Conservation (phyloP, 2,329 filamentous ascomycete genomes). For the Phoma herbarum region DNA sequence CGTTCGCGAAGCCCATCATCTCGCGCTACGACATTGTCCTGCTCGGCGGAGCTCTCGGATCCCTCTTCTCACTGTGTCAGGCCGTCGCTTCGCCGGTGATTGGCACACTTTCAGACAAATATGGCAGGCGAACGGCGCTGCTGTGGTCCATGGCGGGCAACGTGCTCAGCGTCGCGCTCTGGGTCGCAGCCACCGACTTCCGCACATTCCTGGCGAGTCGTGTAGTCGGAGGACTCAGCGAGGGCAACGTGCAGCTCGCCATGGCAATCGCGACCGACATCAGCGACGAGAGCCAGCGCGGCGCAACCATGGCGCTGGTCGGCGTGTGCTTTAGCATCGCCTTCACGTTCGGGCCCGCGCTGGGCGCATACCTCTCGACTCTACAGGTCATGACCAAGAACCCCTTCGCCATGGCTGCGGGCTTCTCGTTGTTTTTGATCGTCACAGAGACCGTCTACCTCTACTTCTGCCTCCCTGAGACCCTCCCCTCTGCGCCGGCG, state of each 20-base stretch:
- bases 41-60: slow-evolving; percentile 90
- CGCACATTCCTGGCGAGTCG: slow-evolving; percentile 94
- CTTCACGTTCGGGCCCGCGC: slow-evolving; percentile 93
- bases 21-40: slow-evolving; percentile 97
- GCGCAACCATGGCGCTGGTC: slow-evolving; percentile 94
- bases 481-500: slow-evolving; percentile 65
- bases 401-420: slow-evolving; percentile 91
- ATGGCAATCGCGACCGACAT: slow-evolving; percentile 97
- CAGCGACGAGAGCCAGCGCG: slow-evolving; percentile 82
- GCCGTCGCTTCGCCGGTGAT: slow-evolving; percentile 93
- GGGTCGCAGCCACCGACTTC: slow-evolving; percentile 94
- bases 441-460: slow-evolving; percentile 88
- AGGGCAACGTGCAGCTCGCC: slow-evolving; percentile 96
- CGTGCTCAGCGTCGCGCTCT: slow-evolving; percentile 89
- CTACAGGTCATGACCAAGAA: slow-evolving; percentile 83
- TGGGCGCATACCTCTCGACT: slow-evolving; percentile 85
- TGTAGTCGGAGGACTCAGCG: slow-evolving; percentile 89
- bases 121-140: slow-evolving; percentile 86
- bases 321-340: slow-evolving; percentile 97
- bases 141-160: slow-evolving; percentile 94
- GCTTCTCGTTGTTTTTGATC: slow-evolving; percentile 84
- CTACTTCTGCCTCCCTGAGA: slow-evolving; percentile 86
- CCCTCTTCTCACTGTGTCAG: slow-evolving; percentile 91
- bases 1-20: slow-evolving; percentile 91
- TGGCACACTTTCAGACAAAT: slow-evolving; percentile 83